These are phyloP conservation scores for Austroboletus eburneus DNA, from an alignment of 768 basidiomycete genomes.

Conservation along the genomic window DNA sequence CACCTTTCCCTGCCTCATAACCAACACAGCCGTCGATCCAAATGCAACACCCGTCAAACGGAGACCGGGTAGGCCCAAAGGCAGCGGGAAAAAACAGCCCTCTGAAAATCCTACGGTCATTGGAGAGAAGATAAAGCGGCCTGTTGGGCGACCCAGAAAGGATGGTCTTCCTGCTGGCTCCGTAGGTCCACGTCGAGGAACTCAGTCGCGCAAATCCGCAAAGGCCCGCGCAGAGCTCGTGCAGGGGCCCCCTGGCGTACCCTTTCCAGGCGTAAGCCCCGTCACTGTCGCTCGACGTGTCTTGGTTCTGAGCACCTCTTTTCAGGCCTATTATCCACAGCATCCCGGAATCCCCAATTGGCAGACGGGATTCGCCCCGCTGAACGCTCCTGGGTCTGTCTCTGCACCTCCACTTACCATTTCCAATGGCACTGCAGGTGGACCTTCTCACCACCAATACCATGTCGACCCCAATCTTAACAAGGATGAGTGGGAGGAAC, in stretches of 20 bases:
- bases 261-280: conserved; percentile 29
- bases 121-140: conserved; percentile 63
- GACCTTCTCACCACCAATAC: conserved; percentile 25
- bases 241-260: conserved; percentile 26
- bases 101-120: conserved; percentile 35
- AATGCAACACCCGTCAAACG: conserved; percentile 48
- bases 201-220: conserved; percentile 40
- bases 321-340: conserved; percentile 30
- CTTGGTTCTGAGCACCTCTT: conserved; percentile 2
- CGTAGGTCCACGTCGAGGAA: conserved; percentile 42
- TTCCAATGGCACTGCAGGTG: conserved; percentile 21
- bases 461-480: conserved; percentile 50
- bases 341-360: conserved; percentile 29
- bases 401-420: conserved; percentile 34
- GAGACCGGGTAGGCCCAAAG: conserved; percentile 73
- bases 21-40: conserved; percentile 22
- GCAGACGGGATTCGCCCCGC: conserved; percentile 29
- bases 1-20: conserved; percentile 8
- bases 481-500: conserved; percentile 61
- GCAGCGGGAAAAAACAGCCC: conserved; percentile 67
- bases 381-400: conserved; percentile 22
- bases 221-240: conserved; percentile 16
- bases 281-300: not conserved
- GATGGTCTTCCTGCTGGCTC: conserved; percentile 80
- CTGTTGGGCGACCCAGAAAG: conserved; percentile 77